Conservation (phyloP, 2,329 filamentous ascomycete genomes). For the Ceratocystis huliohia region DNA sequence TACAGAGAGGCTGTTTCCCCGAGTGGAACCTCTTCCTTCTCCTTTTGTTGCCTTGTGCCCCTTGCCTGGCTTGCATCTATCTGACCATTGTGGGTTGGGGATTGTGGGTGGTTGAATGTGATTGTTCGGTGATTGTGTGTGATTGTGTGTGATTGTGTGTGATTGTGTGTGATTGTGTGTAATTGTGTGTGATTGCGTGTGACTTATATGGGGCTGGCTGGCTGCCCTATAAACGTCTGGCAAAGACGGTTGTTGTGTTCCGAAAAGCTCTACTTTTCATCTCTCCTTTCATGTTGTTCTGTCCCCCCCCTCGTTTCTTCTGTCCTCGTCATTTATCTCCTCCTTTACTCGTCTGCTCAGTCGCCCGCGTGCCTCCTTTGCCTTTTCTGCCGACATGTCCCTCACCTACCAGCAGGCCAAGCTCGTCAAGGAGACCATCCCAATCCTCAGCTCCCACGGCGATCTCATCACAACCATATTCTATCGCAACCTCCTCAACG, state of each 20-base stretch:
- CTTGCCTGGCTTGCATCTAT: not conserved
- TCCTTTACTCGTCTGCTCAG: slow-evolving; percentile 12
- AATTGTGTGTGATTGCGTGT: no score
- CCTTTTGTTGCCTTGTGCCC: not conserved
- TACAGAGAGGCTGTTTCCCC: not conserved
- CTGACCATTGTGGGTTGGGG: no score
- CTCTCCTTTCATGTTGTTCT: not conserved
- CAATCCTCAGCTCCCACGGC: slow-evolving; percentile 57
- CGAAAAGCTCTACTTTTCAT: not conserved
- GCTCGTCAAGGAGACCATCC: slow-evolving; percentile 66
- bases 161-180: no score
- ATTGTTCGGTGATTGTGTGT: no score
- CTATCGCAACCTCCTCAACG: slow-evolving; percentile 54
- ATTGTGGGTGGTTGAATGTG: no score
- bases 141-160: no score
- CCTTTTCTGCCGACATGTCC: slow-evolving; percentile 30
- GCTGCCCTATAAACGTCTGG: no score
- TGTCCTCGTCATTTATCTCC: not conserved
- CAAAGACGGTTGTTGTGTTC: not conserved
- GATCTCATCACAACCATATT: slow-evolving; percentile 56
- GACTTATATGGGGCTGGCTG: no score
- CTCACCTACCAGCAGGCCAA: slow-evolving; percentile 52
- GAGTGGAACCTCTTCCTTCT: not conserved
- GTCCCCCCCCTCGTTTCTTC: not conserved
- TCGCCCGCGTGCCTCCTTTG: slow-evolving; percentile 17